Evolutionary conservation across 257 asterid genomes (phyloP).

Genomic region (Penstemon eatonii): DNA sequence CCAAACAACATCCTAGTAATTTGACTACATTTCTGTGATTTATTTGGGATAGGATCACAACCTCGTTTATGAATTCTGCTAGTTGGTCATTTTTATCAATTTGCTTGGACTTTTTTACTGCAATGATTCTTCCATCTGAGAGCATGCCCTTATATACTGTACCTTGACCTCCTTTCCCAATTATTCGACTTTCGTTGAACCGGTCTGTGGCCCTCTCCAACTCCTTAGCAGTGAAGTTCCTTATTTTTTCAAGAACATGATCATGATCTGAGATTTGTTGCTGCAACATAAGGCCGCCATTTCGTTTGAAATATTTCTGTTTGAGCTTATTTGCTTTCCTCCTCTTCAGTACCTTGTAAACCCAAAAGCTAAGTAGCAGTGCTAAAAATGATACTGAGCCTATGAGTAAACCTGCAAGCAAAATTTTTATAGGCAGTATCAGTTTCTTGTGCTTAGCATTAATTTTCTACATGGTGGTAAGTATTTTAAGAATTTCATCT

Average conservation of each 20-base stretch:
- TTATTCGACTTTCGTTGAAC: constrained; percentile 12
- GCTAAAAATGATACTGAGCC: not conserved
- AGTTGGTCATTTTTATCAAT: not conserved
- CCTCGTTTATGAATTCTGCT: constrained; percentile 16
- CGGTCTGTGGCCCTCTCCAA: constrained; percentile 15
- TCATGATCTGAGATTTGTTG: constrained; percentile 10
- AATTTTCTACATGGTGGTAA: no score
- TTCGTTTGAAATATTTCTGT: constrained; percentile 1
- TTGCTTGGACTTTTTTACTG: constrained; percentile 8
- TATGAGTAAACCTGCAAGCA: not conserved
- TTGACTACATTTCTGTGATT: constrained; percentile 21
- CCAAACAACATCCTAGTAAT: constrained; percentile 16
- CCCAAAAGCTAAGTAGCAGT: constrained; percentile 4
- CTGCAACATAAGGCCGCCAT: constrained; percentile 14
- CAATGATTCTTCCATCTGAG: constrained; percentile 15
- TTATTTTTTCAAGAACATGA: constrained; percentile 6
- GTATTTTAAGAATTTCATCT: no score
- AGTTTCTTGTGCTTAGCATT: no score
- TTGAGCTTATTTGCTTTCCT: not conserved
- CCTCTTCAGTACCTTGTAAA: constrained; percentile 1
- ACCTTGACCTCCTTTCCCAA: constrained; percentile 22
- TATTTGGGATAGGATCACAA: constrained; percentile 12
- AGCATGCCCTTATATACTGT: constrained; percentile 24
- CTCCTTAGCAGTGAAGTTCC: constrained; percentile 6
- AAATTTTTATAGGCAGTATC: not conserved